Conservation (phyloP, 1,139 yeast species). For the Lodderomyces pseudojiufengensis region DNA sequence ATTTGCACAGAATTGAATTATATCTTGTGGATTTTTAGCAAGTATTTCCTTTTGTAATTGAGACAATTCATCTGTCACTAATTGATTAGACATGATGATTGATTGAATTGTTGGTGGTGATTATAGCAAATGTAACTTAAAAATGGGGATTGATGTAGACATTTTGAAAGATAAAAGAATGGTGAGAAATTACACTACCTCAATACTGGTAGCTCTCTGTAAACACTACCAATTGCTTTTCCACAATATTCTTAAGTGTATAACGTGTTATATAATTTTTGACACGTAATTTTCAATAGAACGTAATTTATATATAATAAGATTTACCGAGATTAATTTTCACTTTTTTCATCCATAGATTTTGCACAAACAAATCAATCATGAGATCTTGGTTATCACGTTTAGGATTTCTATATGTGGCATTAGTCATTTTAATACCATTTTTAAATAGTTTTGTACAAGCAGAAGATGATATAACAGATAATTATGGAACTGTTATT, state of each 20-base stretch:
- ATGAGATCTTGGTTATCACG: constrained; percentile 16
- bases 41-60: constrained; percentile 61
- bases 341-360: too few relatives aligned
- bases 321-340: too few relatives aligned
- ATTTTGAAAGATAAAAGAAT: too few relatives aligned
- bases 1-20: constrained; percentile 71
- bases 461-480: constrained; percentile 37
- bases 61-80: constrained; percentile 48
- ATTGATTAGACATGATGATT: constrained; percentile 5
- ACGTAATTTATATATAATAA: too few relatives aligned
- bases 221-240: background rate
- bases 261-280: too few relatives aligned
- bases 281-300: background rate
- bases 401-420: constrained; percentile 16
- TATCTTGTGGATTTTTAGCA: constrained; percentile 61
- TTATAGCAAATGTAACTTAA: background rate
- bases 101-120: too few relatives aligned
- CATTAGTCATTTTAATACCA: constrained; percentile 44
- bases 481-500: constrained; percentile 72
- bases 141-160: constrained; percentile 1
- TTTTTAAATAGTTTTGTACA: constrained; percentile 35
- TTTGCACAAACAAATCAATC: too few relatives aligned
- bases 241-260: background rate
- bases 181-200: too few relatives aligned
- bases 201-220: too few relatives aligned